Evolutionary conservation across 352 stramenopile species (phyloP), one percentile per base, ranked within the genome.

Genomic region (Peronospora tabacina): DNA sequence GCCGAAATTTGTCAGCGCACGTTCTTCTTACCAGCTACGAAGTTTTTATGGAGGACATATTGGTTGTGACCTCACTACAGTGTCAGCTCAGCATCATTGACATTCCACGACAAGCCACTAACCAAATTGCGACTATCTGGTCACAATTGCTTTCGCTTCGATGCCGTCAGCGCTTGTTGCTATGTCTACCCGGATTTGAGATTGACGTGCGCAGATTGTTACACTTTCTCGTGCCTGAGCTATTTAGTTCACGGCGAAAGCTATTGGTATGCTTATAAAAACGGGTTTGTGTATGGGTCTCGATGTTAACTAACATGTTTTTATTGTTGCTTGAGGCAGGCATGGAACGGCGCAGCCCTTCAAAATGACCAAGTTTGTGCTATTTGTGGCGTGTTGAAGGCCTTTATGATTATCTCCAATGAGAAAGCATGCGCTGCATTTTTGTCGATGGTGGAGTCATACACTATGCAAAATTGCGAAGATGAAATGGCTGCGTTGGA

Each of bases 231-330:
- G 55, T 80, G 15, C 80, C 82, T 44, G 72, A 62, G 7, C 41
- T 88, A 8, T 82, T 94, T 40, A 68, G 66, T 10, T 85, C 80
- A 45, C 75, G 80, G 8, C 72, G 77, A 16, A 87, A 87, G 28
- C 52, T 87, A 6, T 53, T 90, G 74, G 82, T 93, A 72, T 37
- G 72, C 40, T 22, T 15, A n/a, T 3, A 20, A 12, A 35, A 24
- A n/a, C 33, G 13, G 17, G 10, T 43, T 5, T 34, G n/a, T 36
- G 12, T 49, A 12, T 39, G 30, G 20, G 29, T 37, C 16, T 12
- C 20, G 19, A 49, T 29, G 22, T 15, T 7, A 15, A 26, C 38
- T 57, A 9, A 58, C 20, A 13, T 52, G 15, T 11, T 52, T 33
- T 26, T 45, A 7, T 28, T 56, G 32, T 44, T 64, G 22, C 20